phyloP scores from a whole-genome alignment of 192 early-diverging fungal genomes.

The Linderina pennispora region DNA sequence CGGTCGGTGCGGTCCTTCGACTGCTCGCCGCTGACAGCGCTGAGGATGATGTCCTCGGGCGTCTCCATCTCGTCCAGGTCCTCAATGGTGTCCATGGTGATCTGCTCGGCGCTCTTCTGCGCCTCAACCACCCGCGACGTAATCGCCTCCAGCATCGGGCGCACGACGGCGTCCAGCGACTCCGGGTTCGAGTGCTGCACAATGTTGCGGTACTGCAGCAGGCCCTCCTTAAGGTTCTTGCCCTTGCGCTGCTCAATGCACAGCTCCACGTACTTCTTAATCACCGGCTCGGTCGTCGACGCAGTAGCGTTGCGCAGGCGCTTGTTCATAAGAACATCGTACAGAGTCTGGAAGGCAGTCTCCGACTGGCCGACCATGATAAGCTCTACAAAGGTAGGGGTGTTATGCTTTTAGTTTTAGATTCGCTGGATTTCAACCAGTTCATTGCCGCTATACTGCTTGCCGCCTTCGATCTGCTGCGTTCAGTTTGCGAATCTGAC shows the following conservation, averaged over 20 bases:
- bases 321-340: slow-evolving; percentile 90
- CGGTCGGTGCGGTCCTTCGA: slow-evolving; percentile 96
- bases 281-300: slow-evolving; percentile 81
- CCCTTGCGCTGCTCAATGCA: slow-evolving; percentile 82
- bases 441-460: no score
- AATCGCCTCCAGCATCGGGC: slow-evolving; percentile 75
- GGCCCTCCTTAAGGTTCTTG: slow-evolving; percentile 89
- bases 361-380: slow-evolving; percentile 79
- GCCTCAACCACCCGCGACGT: slow-evolving; percentile 87
- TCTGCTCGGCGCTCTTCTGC: slow-evolving; percentile 86
- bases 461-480: no score
- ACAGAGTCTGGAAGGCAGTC: slow-evolving; percentile 79
- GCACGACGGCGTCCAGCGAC: slow-evolving; percentile 86
- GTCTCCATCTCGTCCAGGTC: slow-evolving; percentile 97
- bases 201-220: slow-evolving; percentile 98
- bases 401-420: slow-evolving; percentile 13
- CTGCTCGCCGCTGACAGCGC: slow-evolving; percentile 90
- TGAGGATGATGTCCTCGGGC: slow-evolving; percentile 94
- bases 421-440: no score
- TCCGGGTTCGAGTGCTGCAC: slow-evolving; percentile 90
- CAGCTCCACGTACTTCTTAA: slow-evolving; percentile 89
- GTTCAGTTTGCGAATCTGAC: no score
- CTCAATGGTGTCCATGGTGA: slow-evolving; percentile 76
- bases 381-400: slow-evolving; percentile 54
- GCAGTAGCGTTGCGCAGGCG: slow-evolving; percentile 79